Evolutionary conservation across 1,284 basidiomycete genomes (phyloP).

Genomic region (Sparassis latifolia): DNA sequence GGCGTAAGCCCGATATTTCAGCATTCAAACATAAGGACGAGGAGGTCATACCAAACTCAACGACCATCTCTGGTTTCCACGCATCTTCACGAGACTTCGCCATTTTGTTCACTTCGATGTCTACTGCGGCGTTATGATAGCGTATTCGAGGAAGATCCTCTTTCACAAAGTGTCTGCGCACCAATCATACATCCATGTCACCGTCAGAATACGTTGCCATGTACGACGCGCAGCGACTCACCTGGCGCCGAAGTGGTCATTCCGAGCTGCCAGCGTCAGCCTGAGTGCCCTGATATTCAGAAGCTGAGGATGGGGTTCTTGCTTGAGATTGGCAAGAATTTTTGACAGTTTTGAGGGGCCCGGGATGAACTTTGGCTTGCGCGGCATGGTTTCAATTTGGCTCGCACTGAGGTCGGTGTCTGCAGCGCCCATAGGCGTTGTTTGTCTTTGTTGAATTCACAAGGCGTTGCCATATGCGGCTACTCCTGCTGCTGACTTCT

Average conservation of each 20-base stretch:
- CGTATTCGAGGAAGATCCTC: conserved; percentile 69
- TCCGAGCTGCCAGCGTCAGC: conserved; percentile 51
- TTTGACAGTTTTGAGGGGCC: conserved; percentile 51
- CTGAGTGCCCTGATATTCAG: conserved; percentile 43
- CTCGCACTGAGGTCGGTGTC: neutral
- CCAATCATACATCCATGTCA: neutral
- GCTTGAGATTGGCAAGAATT: conserved; percentile 45
- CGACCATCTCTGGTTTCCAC: conserved; percentile 51
- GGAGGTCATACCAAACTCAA: conserved; percentile 47
- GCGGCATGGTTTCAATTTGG: conserved; percentile 26
- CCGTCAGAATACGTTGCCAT: neutral
- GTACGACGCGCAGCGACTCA: conserved; percentile 10
- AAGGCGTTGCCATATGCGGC: too few species aligned
- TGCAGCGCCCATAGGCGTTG: conserved; percentile 6
- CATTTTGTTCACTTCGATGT: conserved; percentile 49
- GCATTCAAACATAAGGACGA: neutral
- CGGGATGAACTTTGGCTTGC: conserved; percentile 37
- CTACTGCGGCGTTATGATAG: conserved; percentile 59
- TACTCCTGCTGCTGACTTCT: neutral
- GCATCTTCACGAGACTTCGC: conserved; percentile 44
- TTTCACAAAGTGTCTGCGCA: conserved; percentile 63
- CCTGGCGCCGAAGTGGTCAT: conserved; percentile 73
- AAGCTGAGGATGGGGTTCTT: conserved; percentile 50
- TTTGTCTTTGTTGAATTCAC: conserved; percentile 18
- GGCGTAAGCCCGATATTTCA: neutral